A percentile compares a stretch with the other conserved stretches of the same genome.
Evolutionary conservation across 176 grass and related monocot species (phyloP).

Genomic region (Panicum miliaceum): DNA sequence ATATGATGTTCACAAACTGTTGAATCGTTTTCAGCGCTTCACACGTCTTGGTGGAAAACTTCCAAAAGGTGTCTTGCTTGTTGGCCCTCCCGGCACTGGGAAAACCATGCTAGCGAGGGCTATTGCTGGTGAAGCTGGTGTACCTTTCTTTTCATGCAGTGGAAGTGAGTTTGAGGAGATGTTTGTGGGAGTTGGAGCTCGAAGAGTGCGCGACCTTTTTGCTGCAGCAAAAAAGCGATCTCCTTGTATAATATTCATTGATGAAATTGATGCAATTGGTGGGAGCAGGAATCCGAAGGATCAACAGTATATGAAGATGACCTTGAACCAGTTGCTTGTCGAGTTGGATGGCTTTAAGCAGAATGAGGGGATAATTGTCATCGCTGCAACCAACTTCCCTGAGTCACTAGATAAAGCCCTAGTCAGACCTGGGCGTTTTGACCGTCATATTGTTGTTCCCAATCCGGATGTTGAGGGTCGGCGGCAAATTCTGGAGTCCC

Average conservation of each 20-base stretch:
- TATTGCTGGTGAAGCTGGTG: slow-evolving; percentile 96
- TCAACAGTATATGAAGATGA: slow-evolving; percentile 99
- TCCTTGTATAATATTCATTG: slow-evolving; percentile 97
- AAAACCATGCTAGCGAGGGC: slow-evolving; percentile 99
- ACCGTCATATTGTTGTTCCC: slow-evolving; percentile 93
- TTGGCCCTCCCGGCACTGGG: slow-evolving; percentile 96
- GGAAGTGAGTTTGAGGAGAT: slow-evolving; percentile 99
- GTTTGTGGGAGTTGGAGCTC: slow-evolving; percentile 97
- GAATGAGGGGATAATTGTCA: slow-evolving; percentile 98
- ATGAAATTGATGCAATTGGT: slow-evolving; percentile 99
- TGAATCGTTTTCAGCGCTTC: slow-evolving; percentile 73
- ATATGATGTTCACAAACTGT: slow-evolving; percentile 38
- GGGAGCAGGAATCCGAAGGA: slow-evolving; percentile 98
- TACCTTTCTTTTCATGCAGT: slow-evolving; percentile 98
- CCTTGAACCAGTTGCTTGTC: slow-evolving; percentile 95
- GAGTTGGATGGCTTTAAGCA: slow-evolving; percentile 99
- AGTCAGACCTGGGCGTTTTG: slow-evolving; percentile 98
- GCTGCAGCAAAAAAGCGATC: slow-evolving; percentile 90
- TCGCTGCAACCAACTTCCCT: slow-evolving; percentile 96
- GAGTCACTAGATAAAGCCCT: slow-evolving; percentile 96
- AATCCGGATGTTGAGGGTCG: slow-evolving; percentile 98
- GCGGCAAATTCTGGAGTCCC: slow-evolving; percentile 88
- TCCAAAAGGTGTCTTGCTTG: slow-evolving; percentile 98
- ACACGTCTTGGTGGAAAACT: slow-evolving; percentile 96
- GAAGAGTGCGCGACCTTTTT: slow-evolving; percentile 91